Evolutionary conservation across 305 asterid species (phyloP), one percentile per base, ranked within the genome.

Genomic region (Fraxinus angustifolia): DNA sequence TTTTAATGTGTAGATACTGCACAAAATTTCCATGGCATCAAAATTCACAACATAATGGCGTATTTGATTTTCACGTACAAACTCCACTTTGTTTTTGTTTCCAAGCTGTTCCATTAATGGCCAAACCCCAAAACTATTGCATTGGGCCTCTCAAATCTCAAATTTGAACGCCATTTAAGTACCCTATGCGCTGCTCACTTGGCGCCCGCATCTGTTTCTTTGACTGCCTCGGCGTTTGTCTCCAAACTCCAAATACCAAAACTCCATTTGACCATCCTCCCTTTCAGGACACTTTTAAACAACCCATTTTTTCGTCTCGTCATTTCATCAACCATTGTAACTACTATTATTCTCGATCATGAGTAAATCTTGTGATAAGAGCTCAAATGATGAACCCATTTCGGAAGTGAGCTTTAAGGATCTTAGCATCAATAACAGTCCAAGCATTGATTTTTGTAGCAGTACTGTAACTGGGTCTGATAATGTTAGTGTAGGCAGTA

Each of bases 221-320:
- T 91, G 97, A 92, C 97, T 83, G 65, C 94, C 91, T 92, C 92
- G 95, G 83, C 93, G 84, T 80, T 83, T 62, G 72, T 23, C 72
- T 23, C 87, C 86, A 79, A 75, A 83, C 82, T 84, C 88, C 87
- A 23, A 76, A 72, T 76, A 84, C 86, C 88, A 81, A 81, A 87
- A 73, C 84, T 79, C 81, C 82, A 84, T 88, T 91, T 91, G 93
- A 93, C 94, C 91, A 78, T 40, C 84, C 89, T 85, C 90, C 89
- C 74, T 82, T 50, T 77, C 50, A 56, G 11, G 6, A 19, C 86
- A 31, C 83, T 77, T 87, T 86, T 80, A 82, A 86, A 74, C 74
- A 71, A 21, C 56, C 75, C 67, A 65, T 48, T 75, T 17, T 6
- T 77, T 83, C 91, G 83, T 71, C 62, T 67, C 68, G 86, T 79